These are phyloP conservation scores for Cenchrus fungigraminus DNA, from an alignment of 176 grass and related monocot genomes.

Conservation along the genomic window DNA sequence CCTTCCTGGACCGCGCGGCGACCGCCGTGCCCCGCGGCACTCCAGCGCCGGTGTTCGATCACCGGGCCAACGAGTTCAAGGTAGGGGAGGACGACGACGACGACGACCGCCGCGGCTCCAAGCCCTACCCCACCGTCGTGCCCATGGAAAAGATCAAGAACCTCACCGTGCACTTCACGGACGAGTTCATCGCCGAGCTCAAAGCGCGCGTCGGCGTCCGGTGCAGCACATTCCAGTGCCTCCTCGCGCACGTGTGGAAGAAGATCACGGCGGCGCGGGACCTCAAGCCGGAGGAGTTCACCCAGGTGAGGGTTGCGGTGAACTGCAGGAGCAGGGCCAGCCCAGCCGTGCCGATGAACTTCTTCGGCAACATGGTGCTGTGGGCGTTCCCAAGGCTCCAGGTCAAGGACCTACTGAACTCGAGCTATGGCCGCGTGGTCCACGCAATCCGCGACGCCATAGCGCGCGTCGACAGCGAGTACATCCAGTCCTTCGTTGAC, in stretches of 20 bases:
- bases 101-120: not conserved
- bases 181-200: not conserved
- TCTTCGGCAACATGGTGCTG: conserved; percentile 51
- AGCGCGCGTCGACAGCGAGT: not conserved
- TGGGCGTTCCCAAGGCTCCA: conserved; percentile 30
- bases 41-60: not conserved
- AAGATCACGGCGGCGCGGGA: not conserved
- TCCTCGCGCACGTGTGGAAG: not conserved
- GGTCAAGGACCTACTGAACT: not conserved
- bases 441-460: conserved; percentile 18
- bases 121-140: not conserved
- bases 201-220: not conserved
- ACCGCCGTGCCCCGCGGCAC: not conserved
- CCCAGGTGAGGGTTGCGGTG: not conserved
- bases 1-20: not conserved
- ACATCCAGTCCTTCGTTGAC: conserved; percentile 25
- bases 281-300: not conserved
- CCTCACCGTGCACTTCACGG: not conserved
- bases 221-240: not conserved
- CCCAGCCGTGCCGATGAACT: conserved; percentile 5
- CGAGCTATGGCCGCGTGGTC: not conserved
- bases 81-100: too few species aligned
- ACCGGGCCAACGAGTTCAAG: not conserved
- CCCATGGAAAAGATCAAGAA: not conserved
- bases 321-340: not conserved